Base-by-base conservation (phyloP, 2,329 filamentous ascomycete genomes). In the Ophiostoma sp. region DNA sequence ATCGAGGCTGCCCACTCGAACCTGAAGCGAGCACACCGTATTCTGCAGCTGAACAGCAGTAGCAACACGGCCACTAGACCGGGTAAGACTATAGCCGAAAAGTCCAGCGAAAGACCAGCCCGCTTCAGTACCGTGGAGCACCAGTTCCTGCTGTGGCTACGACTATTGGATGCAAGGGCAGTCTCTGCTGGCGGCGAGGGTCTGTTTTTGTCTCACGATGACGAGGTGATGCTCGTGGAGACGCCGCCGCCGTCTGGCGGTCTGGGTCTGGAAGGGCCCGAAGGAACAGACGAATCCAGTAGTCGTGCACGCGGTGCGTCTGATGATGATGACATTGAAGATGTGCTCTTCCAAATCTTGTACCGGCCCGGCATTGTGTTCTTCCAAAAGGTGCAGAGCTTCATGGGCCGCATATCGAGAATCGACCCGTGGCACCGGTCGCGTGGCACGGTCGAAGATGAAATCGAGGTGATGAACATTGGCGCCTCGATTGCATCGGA, bases 391-490 rank as follows among this genome's bases (percentile, higher is more conserved):
- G 82, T 85, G 0, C 84, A 84, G 73, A 83, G 81, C 45, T 85
- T 85, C 73, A 84, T 85, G 76, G 84, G 84, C 2, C 79, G 82
- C 5, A 85, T 86, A 64, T 83, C 83, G 6, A 80, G 81, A 68
- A 85, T 86, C 67, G 83, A 85, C 68, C 83, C 80, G 0, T 85
- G 83, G 82, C 83, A 86, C 73, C 80, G 84, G 11, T 80, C 79
- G 38, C 79, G 84, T 7, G 83, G 83, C 4, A 86, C 83, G 0
- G 84, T 86, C 9, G 80, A 84, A 65, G 84, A 86, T 72, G 83
- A 86, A 75, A 85, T 81, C 1, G 83, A 86, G 68, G 83, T 85
- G 1, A 85, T 86, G 83, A 80, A 80, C 44, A 78, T 83, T 63
- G 84, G 80, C 1, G 79, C 82, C 1, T 76, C 79, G 66, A 86